Evolutionary conservation across 208 protist genomes (phyloP).

Genomic region (Wallacemonas rigidus): DNA sequence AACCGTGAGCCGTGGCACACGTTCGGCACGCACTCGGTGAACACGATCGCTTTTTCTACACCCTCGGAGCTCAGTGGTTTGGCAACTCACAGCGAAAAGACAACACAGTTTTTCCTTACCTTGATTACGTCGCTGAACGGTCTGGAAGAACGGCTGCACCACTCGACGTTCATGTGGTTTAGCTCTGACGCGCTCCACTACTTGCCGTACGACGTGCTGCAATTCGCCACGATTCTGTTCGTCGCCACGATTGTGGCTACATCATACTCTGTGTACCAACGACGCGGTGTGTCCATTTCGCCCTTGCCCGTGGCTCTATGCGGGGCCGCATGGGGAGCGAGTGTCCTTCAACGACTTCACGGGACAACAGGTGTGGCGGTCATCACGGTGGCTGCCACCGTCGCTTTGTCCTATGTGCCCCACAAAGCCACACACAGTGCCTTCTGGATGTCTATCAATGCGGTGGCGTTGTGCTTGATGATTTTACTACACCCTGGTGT

Average conservation of each 20-base stretch:
- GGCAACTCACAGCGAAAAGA: background rate
- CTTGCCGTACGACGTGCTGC: slow-evolving; percentile 64
- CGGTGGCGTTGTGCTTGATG: slow-evolving; percentile 52
- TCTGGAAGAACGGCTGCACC: slow-evolving; percentile 70
- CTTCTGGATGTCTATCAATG: slow-evolving; percentile 59
- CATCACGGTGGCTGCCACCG: slow-evolving; percentile 12
- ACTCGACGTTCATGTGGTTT: slow-evolving; percentile 70
- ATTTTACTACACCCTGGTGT: slow-evolving; percentile 57
- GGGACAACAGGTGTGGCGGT: background rate
- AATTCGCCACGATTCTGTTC: slow-evolving; percentile 60
- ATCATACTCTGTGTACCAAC: slow-evolving; percentile 61
- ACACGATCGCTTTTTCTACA: slow-evolving; percentile 53
- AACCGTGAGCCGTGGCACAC: slow-evolving; percentile 44
- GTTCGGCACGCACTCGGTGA: slow-evolving; percentile 50
- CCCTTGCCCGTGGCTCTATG: slow-evolving; percentile 36
- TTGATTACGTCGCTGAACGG: slow-evolving; percentile 59
- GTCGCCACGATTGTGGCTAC: slow-evolving; percentile 55
- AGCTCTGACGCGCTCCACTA: slow-evolving; percentile 16
- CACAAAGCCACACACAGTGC: slow-evolving; percentile 19
- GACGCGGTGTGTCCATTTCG: slow-evolving; percentile 40
- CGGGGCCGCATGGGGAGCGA: slow-evolving; percentile 21
- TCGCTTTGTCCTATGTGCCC: slow-evolving; percentile 13
- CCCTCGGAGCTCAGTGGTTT: background rate
- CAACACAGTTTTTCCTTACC: slow-evolving; percentile 18
- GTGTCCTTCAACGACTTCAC: background rate